Base-by-base conservation (phyloP, 768 basidiomycete species). In the Serendipita vermifera region DNA sequence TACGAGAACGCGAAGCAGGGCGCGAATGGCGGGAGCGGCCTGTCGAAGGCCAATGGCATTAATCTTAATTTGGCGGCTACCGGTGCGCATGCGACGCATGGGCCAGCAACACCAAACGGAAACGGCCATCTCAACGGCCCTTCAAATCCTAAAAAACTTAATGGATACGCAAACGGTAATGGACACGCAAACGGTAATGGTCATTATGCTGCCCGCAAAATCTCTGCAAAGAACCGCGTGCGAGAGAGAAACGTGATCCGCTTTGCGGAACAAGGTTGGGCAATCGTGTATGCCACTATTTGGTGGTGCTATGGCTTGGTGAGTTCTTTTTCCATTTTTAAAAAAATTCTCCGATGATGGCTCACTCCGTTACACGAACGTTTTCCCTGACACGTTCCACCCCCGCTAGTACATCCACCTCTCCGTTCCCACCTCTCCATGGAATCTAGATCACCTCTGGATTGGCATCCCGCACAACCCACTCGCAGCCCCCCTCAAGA, bases 181-280 rank as follows among this genome's bases (percentile, higher is more conserved):
- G 14, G 36, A 38, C 36, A 22, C 20, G 39, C 26, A 27, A 15
- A 32, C 22, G 26, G 32, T 20, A 9, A 39, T 13, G 35, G 29
- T 29, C 33, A 51, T 43, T 48, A 32, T 35, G 31, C 38, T 31
- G 33, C 57, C 29, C 20, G 59, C 13, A 36, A 40, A 26, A 20
- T 32, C 36, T 32, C 17, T 46, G 33, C 17, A 27, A 17, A 33
- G 62, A 71, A 76, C 17, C 79, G 75, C 54, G 77, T 73, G 61
- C 72, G 87, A 58, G 79, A 83, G 58, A 75, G 84, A 64, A 82
- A 80, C 59, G 82, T 91, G 38, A 67, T 87, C 40, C 75, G 96
- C 62, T 98, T 98, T 65, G 88, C 90, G 2, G 96, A 99, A 68
- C 96, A 99, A 70, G 87, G 90, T 57, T 98, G 91, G 88, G 81